Conservation (phyloP, 345 rosid species). For the Citrus mangshanensis region DNA sequence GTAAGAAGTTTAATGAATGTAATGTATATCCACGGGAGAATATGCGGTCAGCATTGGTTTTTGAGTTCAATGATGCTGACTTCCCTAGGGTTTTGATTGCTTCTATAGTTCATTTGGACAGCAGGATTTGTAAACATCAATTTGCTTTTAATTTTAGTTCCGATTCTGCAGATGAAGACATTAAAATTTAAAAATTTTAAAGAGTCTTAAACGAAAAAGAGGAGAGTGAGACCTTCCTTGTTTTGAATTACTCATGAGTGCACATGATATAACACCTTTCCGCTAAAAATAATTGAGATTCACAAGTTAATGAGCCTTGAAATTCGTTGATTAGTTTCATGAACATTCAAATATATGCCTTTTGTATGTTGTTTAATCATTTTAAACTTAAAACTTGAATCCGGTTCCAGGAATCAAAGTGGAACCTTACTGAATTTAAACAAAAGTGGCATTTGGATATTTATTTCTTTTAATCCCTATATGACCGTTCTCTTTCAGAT, state of each 20-base stretch:
- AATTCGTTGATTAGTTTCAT: neutral
- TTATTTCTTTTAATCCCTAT: neutral
- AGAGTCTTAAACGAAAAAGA: neutral
- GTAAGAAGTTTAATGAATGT: neutral
- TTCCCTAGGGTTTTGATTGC: neutral
- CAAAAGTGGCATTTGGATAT: neutral
- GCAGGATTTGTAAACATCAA: neutral
- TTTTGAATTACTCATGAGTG: neutral
- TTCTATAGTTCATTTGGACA: neutral
- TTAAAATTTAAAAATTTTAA: neutral
- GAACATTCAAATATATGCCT: neutral
- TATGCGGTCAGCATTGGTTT: neutral
- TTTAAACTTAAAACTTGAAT: neutral
- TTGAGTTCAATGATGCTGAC: neutral
- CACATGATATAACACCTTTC: neutral
- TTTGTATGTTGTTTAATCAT: neutral
- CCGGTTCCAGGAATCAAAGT: neutral
- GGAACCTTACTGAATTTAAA: neutral
- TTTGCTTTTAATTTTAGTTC: neutral
- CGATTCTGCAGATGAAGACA: neutral
- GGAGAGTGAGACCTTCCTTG: neutral
- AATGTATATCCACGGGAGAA: neutral
- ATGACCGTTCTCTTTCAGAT: neutral
- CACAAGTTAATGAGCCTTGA: neutral
- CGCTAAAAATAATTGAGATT: neutral